A percentile compares a stretch with the other conserved stretches of the same genome.
Evolutionary conservation across 768 basidiomycete genomes (phyloP).

Genomic region (Dentipellis sp.): DNA sequence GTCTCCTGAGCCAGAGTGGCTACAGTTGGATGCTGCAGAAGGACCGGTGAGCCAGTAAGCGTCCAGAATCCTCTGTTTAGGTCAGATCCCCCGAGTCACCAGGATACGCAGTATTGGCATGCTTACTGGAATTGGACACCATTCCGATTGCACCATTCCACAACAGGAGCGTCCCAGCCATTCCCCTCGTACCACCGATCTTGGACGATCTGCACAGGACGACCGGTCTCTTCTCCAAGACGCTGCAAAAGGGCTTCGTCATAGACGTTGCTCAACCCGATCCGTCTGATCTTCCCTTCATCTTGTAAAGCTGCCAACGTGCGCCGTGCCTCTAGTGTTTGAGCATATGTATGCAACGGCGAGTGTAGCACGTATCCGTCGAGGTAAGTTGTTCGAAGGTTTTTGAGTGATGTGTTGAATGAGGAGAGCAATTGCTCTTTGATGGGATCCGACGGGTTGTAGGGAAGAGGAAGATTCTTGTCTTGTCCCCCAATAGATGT

Average conservation of each 20-base stretch:
- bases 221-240: constrained; percentile 40
- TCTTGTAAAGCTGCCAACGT: constrained; percentile 53
- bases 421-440: constrained; percentile 54
- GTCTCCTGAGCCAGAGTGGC: constrained; percentile 34
- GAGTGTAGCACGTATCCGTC: constrained; percentile 78
- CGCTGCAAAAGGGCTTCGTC: constrained; percentile 46
- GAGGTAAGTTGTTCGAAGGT: constrained; percentile 64
- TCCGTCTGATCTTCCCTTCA: constrained; percentile 50
- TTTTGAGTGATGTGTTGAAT: constrained; percentile 51
- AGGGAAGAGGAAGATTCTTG: constrained; percentile 58
- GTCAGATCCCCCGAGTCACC: not conserved
- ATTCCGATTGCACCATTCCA: constrained; percentile 52
- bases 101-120: constrained; percentile 6
- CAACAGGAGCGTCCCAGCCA: constrained; percentile 59
- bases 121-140: constrained; percentile 65
- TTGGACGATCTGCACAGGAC: constrained; percentile 61
- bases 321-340: constrained; percentile 64
- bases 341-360: constrained; percentile 46
- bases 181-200: constrained; percentile 84
- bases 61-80: constrained; percentile 85
- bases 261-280: constrained; percentile 76
- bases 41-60: constrained; percentile 60
- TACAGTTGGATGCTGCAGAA: constrained; percentile 43
- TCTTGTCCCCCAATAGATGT: constrained; percentile 74
- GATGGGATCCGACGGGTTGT: constrained; percentile 45